These are phyloP conservation scores for Solanum clarkiae DNA, from an alignment of 257 asterid genomes.

Conservation along the genomic window DNA sequence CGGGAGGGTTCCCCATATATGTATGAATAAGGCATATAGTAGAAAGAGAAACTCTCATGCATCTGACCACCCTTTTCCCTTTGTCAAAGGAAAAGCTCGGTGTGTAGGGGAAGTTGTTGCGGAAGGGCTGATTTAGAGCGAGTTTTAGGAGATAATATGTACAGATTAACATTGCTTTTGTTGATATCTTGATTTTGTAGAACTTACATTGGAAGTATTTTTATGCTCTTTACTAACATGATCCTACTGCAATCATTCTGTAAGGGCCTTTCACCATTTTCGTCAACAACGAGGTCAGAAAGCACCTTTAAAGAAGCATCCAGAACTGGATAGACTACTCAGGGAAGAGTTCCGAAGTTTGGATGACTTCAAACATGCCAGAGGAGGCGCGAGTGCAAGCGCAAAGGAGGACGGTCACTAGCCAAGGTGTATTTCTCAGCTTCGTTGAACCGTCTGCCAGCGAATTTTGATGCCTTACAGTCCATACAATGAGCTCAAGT, in stretches of 20 bases:
- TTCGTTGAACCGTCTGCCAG: background rate
- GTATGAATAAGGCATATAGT: background rate
- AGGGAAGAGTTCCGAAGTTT: conserved; percentile 47
- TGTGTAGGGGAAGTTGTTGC: background rate
- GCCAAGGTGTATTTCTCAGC: background rate
- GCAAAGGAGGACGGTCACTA: conserved; percentile 17
- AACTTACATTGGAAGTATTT: background rate
- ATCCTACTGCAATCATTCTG: background rate
- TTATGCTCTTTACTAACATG: background rate
- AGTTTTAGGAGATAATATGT: background rate
- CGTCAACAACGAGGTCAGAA: conserved; percentile 27
- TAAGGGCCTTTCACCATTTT: conserved; percentile 86
- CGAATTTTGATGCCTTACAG: background rate
- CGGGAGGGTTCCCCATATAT: background rate
- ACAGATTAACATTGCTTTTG: background rate
- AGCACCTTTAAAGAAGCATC: conserved; percentile 43
- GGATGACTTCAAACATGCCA: conserved; percentile 56
- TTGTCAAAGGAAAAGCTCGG: background rate
- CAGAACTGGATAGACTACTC: conserved; percentile 60
- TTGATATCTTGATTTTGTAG: background rate
- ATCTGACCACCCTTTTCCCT: background rate
- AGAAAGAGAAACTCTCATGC: background rate
- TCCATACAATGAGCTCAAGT: conserved; percentile 1
- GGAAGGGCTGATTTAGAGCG: background rate
- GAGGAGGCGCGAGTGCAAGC: conserved; percentile 24